Base-by-base conservation (phyloP, 768 basidiomycete species). In the Podaxis pistillaris region DNA sequence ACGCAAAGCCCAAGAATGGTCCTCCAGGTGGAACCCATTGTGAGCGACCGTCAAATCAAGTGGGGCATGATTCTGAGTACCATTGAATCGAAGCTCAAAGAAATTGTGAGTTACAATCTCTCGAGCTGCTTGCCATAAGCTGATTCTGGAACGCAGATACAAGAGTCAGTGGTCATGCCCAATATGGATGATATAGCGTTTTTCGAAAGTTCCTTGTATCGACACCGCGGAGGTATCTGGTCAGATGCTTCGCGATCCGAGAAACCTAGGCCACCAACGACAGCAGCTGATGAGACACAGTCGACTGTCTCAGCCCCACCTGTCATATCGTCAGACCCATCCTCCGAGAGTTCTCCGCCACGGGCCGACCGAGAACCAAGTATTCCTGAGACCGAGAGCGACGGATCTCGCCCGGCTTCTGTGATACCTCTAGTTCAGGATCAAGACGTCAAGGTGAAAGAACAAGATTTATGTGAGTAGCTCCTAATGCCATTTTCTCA, bases 161-260 rank as follows among this genome's bases (percentile, higher is more conserved):
- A 86, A 68, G 96, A 99, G 67, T 95, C 95, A 0, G 85, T 98
- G 19, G 97, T 99, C 19, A 77, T 96, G 72, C 97, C 97, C 4
- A 93, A 97, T 75, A 97, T 98, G 94, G 97, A 99, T 73, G 97
- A 99, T 69, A 91, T 98, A 63, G 82, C 95, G 12, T 98, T 95
- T 82, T 98, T 96, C 72, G 91, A 97, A 72, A 96, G 90, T 38
- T 69, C 69, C 2, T 68, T 71, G 2, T 88, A 83, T 68, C 68
- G 70, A 56, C 87, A 83, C 62, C 87, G 96, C 40, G 96, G 96
- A 50, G 96, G 96, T 6, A 91, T 99, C 66, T 98, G 90, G 84
- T 80, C 85, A 7, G 92, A 94, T 65, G 89, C 94, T 7, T 81
- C 76, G 2, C 80, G 88, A 33, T 75, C 68, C 30, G 80, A 61